These are phyloP conservation scores for Aspergillus sp. DNA, from an alignment of 2,329 filamentous ascomycete genomes.

Conservation along the genomic window DNA sequence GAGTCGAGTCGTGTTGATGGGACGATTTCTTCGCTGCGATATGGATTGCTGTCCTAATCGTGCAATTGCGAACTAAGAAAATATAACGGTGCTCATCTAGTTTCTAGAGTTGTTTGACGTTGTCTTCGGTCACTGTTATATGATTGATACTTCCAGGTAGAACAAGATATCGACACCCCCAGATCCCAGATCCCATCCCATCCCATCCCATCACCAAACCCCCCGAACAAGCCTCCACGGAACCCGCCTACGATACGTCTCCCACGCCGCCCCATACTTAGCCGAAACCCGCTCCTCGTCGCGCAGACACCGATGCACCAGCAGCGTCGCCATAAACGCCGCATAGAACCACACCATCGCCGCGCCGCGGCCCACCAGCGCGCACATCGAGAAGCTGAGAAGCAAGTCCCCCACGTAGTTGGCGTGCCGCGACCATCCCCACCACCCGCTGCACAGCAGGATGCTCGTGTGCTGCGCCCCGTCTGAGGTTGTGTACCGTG, in stretches of 20 bases:
- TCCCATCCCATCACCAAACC: conserved; percentile 17
- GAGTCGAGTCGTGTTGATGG: too few species aligned
- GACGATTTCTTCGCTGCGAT: too few species aligned
- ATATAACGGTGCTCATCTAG: too few species aligned
- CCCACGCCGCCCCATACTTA: conserved; percentile 40
- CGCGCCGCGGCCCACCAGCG: conserved; percentile 30
- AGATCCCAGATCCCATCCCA: too few species aligned
- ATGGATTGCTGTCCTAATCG: too few species aligned
- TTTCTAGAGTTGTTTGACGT: too few species aligned
- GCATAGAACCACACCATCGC: conserved; percentile 39
- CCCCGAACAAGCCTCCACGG: conserved; percentile 37
- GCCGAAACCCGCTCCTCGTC: conserved; percentile 37
- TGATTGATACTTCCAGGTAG: too few species aligned
- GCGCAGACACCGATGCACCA: conserved; percentile 38
- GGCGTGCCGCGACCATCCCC: conserved; percentile 33
- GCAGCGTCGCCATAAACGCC: conserved; percentile 36
- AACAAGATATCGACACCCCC: too few species aligned
- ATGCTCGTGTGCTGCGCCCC: conserved; percentile 32
- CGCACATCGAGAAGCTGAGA: conserved; percentile 35
- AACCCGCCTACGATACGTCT: conserved; percentile 35
- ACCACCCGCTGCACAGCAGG: conserved; percentile 34
- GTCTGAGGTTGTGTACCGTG: conserved; percentile 14
- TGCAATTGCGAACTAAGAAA: too few species aligned
- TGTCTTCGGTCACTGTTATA: too few species aligned
- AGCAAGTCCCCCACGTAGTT: conserved; percentile 36